Evolutionary conservation across 1,139 yeast species (phyloP).

Genomic region (Kluyveromyces marxianus): DNA sequence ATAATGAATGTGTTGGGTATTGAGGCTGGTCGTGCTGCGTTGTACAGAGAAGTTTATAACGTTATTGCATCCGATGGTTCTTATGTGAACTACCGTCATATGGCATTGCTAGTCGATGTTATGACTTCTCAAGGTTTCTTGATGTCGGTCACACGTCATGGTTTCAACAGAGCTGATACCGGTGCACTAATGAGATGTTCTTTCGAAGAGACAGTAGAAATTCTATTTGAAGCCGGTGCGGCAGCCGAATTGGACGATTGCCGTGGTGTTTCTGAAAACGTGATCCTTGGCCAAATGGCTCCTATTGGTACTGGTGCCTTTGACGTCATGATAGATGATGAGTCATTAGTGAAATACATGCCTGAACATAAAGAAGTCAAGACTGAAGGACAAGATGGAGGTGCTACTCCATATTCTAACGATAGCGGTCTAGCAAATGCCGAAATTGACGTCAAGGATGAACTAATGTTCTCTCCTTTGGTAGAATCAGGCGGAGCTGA

Average conservation of each 20-base stretch:
- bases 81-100: constrained; percentile 95
- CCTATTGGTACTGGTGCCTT: constrained; percentile 98
- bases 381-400: constrained; percentile 60
- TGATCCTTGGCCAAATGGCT: constrained; percentile 96
- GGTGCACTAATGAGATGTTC: constrained; percentile 99
- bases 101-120: constrained; percentile 94
- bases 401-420: constrained; percentile 89
- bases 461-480: constrained; percentile 89
- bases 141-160: constrained; percentile 99
- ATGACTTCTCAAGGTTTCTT: constrained; percentile 98
- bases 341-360: constrained; percentile 54
- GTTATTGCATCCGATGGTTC: constrained; percentile 99
- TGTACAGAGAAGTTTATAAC: constrained; percentile 87
- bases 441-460: constrained; percentile 68
- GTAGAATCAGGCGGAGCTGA: constrained; percentile 81
- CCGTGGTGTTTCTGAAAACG: constrained; percentile 97
- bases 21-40: constrained; percentile 94
- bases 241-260: constrained; percentile 97
- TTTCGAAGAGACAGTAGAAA: constrained; percentile 98
- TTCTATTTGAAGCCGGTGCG: constrained; percentile 95
- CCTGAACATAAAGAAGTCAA: constrained; percentile 35
- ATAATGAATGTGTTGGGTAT: constrained; percentile 92
- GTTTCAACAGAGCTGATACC: constrained; percentile 96
- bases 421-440: constrained; percentile 70
- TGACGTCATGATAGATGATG: constrained; percentile 91